Evolutionary conservation across 495 filamentous ascomycete species (phyloP).

Genomic region (Neurospora sublineolata): DNA sequence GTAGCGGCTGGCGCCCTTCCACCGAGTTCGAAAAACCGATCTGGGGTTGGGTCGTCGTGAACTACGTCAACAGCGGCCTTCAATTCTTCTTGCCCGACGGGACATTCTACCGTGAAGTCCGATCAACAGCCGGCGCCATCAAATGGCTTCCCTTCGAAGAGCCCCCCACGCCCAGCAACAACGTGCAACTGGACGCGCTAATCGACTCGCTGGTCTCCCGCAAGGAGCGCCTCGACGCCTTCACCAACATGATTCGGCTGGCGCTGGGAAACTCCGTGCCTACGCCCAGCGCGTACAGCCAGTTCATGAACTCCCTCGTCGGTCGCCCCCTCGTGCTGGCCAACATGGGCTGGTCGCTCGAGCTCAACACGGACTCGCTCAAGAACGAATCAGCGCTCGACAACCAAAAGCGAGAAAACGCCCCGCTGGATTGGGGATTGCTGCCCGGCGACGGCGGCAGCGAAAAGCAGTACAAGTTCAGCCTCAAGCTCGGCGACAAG

Average conservation of each 20-base stretch:
- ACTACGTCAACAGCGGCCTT: conserved; percentile 37
- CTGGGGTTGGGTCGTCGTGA: conserved; percentile 45
- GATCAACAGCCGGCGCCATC: conserved; percentile 17
- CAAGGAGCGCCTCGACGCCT: conserved; percentile 19
- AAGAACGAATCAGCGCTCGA: conserved; percentile 6
- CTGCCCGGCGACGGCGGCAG: not conserved
- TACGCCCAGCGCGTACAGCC: conserved; percentile 26
- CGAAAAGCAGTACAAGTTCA: conserved; percentile 23
- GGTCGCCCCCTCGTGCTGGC: conserved; percentile 39
- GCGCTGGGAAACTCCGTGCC: conserved; percentile 10
- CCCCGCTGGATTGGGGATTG: not conserved
- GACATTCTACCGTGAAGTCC: conserved; percentile 40
- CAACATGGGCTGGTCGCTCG: conserved; percentile 34
- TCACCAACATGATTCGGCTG: conserved; percentile 27
- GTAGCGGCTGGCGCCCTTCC: conserved; percentile 11
- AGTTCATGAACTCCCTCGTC: conserved; percentile 27
- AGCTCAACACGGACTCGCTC: conserved; percentile 21
- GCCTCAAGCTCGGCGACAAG: conserved; percentile 31
- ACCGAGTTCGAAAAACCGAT: conserved; percentile 37
- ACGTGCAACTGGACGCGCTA: conserved; percentile 25
- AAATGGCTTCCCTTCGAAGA: conserved; percentile 29
- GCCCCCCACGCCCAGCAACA: not conserved
- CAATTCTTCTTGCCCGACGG: conserved; percentile 41
- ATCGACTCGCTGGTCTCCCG: conserved; percentile 7
- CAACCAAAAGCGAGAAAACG: not conserved